A percentile compares a stretch with the other conserved stretches of the same genome.
Conservation (phyloP, 441 rosid species). For the Biscutella laevigata region DNA sequence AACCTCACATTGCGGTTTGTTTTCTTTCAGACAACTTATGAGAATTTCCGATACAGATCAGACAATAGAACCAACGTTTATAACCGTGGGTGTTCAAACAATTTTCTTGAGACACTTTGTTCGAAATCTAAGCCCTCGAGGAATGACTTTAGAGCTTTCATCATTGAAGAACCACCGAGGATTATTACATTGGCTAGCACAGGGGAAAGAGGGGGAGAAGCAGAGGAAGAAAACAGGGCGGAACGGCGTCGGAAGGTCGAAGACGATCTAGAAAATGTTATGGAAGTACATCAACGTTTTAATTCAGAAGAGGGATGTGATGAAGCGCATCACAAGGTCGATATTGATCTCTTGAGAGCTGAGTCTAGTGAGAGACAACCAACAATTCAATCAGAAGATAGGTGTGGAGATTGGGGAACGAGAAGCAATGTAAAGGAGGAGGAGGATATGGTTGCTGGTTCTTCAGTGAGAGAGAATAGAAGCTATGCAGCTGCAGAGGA, state of each 20-base stretch:
- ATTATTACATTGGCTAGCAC: constrained; percentile 37
- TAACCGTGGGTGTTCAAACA: constrained; percentile 49
- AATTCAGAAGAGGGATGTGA: constrained; percentile 52
- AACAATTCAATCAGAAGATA: constrained; percentile 42
- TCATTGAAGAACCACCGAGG: constrained; percentile 54
- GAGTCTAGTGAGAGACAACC: constrained; percentile 55
- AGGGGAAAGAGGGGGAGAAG: constrained; percentile 35
- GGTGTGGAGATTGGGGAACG: constrained; percentile 66
- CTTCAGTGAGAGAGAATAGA: constrained; percentile 50
- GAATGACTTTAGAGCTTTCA: constrained; percentile 63
- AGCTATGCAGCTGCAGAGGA: constrained; percentile 42
- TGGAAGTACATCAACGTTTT: constrained; percentile 65
- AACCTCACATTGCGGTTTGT: background rate
- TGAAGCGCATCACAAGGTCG: constrained; percentile 33
- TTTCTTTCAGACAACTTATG: constrained; percentile 70
- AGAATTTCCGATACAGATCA: constrained; percentile 82
- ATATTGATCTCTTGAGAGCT: constrained; percentile 40
- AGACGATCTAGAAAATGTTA: constrained; percentile 68
- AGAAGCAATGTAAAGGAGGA: constrained; percentile 52
- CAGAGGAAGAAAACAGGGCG: constrained; percentile 28
- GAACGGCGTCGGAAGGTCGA: constrained; percentile 74
- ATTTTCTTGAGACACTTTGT: constrained; percentile 71
- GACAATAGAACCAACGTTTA: constrained; percentile 62
- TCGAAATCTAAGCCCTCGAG: constrained; percentile 59
- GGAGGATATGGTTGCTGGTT: constrained; percentile 50